phyloP scores from a whole-genome alignment of 768 basidiomycete genomes.

The Xerocomellus intermedius region DNA sequence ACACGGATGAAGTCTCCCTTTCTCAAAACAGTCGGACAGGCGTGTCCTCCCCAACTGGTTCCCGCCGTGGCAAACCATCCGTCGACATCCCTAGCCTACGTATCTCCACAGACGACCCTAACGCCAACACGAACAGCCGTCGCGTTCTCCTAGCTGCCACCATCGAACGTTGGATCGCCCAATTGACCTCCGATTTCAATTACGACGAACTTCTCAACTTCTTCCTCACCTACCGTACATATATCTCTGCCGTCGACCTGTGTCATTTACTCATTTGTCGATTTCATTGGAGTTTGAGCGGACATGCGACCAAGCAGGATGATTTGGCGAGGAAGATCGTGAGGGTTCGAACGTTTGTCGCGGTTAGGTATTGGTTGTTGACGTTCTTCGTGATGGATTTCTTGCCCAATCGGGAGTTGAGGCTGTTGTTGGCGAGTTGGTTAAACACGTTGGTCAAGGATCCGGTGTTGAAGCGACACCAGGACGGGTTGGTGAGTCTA shows the following conservation, averaged over 20 bases:
- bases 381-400: conserved; percentile 92
- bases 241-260: conserved; percentile 75
- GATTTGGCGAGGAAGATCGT: conserved; percentile 75
- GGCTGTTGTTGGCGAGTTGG: conserved; percentile 73
- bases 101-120: conserved; percentile 27
- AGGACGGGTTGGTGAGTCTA: conserved; percentile 68
- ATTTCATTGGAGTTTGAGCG: conserved; percentile 81
- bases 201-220: conserved; percentile 88
- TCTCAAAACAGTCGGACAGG: conserved; percentile 40
- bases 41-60: conserved; percentile 38
- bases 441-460: conserved; percentile 74
- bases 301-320: conserved; percentile 44
- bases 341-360: conserved; percentile 85
- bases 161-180: conserved; percentile 91
- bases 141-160: conserved; percentile 80
- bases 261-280: conserved; percentile 80
- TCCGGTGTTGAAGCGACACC: conserved; percentile 62
- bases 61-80: conserved; percentile 34
- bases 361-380: conserved; percentile 86
- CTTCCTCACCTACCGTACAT: conserved; percentile 89
- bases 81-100: conserved; percentile 30
- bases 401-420: conserved; percentile 72
- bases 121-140: conserved; percentile 21
- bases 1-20: conserved; percentile 39
- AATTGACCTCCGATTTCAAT: conserved; percentile 81